phyloP scores from a whole-genome alignment of 306 rosid species.

The Inga leiocalycina region DNA sequence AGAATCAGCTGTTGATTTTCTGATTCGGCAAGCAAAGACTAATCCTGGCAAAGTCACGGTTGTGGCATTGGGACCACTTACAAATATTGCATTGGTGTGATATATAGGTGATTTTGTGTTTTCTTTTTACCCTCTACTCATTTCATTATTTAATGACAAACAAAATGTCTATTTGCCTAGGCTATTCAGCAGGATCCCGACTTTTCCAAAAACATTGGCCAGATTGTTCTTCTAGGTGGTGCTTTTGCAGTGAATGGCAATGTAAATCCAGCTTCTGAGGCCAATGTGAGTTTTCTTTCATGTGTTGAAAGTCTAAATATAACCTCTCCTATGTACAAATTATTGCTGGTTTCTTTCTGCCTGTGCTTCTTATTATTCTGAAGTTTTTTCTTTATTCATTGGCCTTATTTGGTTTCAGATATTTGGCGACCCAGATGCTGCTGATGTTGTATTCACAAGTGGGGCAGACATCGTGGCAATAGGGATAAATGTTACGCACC shows the following conservation, averaged over 20 bases:
- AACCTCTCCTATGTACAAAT: neutral
- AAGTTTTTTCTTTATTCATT: neutral
- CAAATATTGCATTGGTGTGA: conserved; percentile 87
- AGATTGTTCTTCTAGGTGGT: conserved; percentile 89
- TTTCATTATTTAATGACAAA: conserved; percentile 30
- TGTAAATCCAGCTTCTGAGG: conserved; percentile 95
- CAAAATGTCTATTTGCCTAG: conserved; percentile 40
- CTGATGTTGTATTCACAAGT: conserved; percentile 83
- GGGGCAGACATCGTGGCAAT: conserved; percentile 82
- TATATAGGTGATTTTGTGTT: conserved; percentile 11
- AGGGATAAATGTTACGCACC: conserved; percentile 93
- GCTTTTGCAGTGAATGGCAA: conserved; percentile 90
- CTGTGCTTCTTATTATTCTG: neutral
- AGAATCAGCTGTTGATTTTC: conserved; percentile 71
- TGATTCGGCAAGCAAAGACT: conserved; percentile 74
- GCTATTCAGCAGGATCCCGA: conserved; percentile 84
- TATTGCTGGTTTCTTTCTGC: neutral
- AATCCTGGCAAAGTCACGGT: conserved; percentile 82
- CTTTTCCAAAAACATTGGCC: conserved; percentile 67
- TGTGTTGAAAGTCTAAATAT: conserved; percentile 10
- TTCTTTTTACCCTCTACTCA: neutral
- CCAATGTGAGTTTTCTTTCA: conserved; percentile 60
- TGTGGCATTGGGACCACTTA: conserved; percentile 92
- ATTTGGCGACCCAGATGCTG: conserved; percentile 96
- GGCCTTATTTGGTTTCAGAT: conserved; percentile 45